These are phyloP conservation scores for Phytomonas sp. DNA, from an alignment of 208 protist species.

Conservation along the genomic window DNA sequence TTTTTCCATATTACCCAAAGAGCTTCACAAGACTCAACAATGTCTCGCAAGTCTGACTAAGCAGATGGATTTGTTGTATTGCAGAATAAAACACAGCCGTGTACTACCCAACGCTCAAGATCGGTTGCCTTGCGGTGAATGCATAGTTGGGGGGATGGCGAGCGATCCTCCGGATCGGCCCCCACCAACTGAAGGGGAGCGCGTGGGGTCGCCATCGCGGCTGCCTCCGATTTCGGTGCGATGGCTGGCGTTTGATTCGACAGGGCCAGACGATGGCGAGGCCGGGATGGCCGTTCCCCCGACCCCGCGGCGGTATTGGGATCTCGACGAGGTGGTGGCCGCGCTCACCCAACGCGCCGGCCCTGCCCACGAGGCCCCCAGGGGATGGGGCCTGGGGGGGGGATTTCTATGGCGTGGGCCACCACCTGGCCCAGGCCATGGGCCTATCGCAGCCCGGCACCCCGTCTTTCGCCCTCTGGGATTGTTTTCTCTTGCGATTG, in stretches of 20 bases:
- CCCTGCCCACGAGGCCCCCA: no score
- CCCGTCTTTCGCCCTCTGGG: neutral
- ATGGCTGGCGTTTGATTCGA: neutral
- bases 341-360: neutral
- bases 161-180: no score
- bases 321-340: neutral
- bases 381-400: no score
- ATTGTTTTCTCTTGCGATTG: neutral
- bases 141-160: no score
- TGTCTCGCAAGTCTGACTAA: neutral
- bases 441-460: neutral
- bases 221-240: neutral
- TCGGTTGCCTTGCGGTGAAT: no score
- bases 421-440: neutral
- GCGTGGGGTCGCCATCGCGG: no score
- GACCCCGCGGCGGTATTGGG: neutral
- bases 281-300: no score
- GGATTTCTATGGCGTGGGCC: neutral
- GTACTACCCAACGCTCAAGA: neutral
- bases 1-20: neutral
- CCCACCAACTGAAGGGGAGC: no score
- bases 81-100: neutral
- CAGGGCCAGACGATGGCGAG: neutral
- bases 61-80: neutral
- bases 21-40: neutral